Percentiles rank a stretch among this genome's conserved stretches.
phyloP scores from a whole-genome alignment of 768 basidiomycete species.

The Pisolithus tinctorius region DNA sequence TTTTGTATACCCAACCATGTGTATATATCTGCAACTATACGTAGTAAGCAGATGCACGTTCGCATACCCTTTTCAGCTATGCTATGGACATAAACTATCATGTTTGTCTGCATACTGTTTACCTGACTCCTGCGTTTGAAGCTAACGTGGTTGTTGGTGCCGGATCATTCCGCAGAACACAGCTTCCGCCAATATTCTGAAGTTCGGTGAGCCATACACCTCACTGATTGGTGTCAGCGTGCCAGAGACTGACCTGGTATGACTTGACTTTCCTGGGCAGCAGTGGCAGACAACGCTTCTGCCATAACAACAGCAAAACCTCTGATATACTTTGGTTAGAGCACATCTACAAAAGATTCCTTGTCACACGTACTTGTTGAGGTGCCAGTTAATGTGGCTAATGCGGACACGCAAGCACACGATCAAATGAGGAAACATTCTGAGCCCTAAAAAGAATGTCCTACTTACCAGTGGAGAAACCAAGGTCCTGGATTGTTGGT shows the following conservation, averaged over 20 bases:
- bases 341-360: neutral
- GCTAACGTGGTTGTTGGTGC: too few relatives aligned
- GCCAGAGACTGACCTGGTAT: conserved; percentile 7
- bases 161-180: neutral
- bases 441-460: neutral
- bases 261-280: conserved; percentile 2
- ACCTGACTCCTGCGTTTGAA: too few relatives aligned
- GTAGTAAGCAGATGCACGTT: too few relatives aligned
- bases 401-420: neutral
- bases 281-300: conserved; percentile 6
- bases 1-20: too few relatives aligned
- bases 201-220: neutral
- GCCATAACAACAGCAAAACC: conserved; percentile 17
- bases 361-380: conserved; percentile 9
- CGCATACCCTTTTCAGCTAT: too few relatives aligned
- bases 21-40: too few relatives aligned
- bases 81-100: too few relatives aligned
- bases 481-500: conserved; percentile 49
- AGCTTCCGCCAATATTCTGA: conserved; percentile 12
- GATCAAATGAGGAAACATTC: neutral
- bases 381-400: conserved; percentile 20
- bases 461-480: conserved; percentile 20
- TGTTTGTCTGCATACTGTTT: too few relatives aligned
- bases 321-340: conserved; percentile 29
- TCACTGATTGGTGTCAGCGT: neutral